Conservation (phyloP, 176 grass and related monocot species). For the Oryza glaberrima region DNA sequence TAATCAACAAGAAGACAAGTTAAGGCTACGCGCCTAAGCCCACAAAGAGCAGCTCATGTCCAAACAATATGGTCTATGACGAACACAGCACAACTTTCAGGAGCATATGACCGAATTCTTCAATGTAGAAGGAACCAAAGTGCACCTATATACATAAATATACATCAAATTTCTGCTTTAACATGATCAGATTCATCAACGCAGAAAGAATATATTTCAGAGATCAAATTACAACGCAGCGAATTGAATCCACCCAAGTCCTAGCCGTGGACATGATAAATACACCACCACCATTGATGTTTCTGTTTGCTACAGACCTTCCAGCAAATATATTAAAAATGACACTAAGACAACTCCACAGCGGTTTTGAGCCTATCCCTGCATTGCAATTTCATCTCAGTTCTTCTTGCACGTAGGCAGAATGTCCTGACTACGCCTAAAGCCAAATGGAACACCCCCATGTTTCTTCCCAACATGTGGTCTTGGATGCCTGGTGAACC, state of each 20-base stretch:
- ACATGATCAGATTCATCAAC: background rate
- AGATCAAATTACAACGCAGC: slow-evolving; percentile 43
- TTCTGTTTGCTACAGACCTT: slow-evolving; percentile 29
- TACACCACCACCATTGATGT: slow-evolving; percentile 42
- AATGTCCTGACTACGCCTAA: slow-evolving; percentile 33
- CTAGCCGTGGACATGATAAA: background rate
- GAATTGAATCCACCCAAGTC: slow-evolving; percentile 16
- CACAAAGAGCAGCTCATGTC: background rate
- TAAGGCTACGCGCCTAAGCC: background rate
- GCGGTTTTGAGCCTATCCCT: slow-evolving; percentile 2
- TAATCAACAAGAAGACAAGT: background rate
- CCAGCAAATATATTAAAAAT: slow-evolving; percentile 20
- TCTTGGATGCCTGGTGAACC: background rate
- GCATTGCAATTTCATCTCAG: background rate
- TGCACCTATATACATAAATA: background rate
- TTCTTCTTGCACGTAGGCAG: slow-evolving; percentile 35
- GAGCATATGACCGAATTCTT: background rate
- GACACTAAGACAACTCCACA: slow-evolving; percentile 12
- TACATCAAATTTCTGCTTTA: background rate
- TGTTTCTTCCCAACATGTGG: slow-evolving; percentile 19
- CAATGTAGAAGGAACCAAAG: background rate
- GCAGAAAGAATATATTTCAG: slow-evolving; percentile 29
- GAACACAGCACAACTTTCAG: background rate
- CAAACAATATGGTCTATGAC: background rate
- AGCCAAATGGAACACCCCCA: background rate